Conservation (phyloP, 2,329 filamentous ascomycete genomes). For the Phoma sp. region DNA sequence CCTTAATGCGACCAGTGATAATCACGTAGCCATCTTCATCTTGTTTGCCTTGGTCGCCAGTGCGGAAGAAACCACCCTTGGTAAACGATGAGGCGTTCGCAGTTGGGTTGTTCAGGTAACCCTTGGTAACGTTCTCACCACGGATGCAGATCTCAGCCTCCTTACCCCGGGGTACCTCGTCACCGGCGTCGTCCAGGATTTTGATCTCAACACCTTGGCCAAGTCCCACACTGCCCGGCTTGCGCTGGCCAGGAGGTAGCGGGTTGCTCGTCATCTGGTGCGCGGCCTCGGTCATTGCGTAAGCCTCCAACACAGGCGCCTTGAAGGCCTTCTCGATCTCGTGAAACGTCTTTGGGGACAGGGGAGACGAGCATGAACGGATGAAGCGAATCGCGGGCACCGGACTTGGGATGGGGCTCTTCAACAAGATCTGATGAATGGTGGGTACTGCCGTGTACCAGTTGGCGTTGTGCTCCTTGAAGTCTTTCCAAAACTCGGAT, state of each 20-base stretch:
- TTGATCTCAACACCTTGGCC: constrained; percentile 83
- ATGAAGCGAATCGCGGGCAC: constrained; percentile 82
- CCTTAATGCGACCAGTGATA: constrained; percentile 92
- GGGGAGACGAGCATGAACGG: constrained; percentile 82
- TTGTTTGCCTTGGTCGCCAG: constrained; percentile 82
- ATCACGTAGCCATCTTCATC: constrained; percentile 82
- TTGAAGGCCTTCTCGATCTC: constrained; percentile 77
- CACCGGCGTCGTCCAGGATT: constrained; percentile 74
- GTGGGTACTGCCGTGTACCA: constrained; percentile 96
- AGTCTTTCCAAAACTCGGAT: constrained; percentile 81
- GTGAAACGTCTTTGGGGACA: constrained; percentile 81
- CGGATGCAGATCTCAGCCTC: constrained; percentile 85
- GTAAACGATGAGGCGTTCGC: constrained; percentile 80
- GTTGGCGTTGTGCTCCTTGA: constrained; percentile 74
- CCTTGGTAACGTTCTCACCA: constrained; percentile 82
- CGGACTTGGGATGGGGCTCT: constrained; percentile 70
- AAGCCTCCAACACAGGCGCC: constrained; percentile 85
- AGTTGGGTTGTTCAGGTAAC: constrained; percentile 81
- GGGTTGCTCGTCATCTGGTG: constrained; percentile 80
- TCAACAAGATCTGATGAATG: constrained; percentile 87
- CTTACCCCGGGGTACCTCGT: constrained; percentile 69
- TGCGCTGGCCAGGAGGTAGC: constrained; percentile 70
- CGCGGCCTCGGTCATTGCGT: constrained; percentile 90
- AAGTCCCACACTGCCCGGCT: constrained; percentile 81
- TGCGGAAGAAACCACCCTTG: constrained; percentile 80